Conservation (phyloP, 352 stramenopile genomes). For the Globisporangium heterothallicum region DNA sequence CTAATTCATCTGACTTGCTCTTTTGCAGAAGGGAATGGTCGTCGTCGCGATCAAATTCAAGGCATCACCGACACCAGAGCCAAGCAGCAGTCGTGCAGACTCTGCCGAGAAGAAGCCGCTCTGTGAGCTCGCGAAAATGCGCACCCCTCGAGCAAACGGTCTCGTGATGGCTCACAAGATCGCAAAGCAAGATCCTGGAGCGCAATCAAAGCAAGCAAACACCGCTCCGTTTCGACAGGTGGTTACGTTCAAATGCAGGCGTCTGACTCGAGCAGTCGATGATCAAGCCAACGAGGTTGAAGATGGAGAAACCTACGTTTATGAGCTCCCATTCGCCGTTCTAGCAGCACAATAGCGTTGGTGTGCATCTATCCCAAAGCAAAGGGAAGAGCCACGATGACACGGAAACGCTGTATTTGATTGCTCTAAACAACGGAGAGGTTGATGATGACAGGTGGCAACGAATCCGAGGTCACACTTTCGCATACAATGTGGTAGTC, state of each 20-base stretch:
- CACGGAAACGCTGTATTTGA: background rate
- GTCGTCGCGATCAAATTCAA: constrained; percentile 64
- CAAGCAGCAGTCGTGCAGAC: background rate
- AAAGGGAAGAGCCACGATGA: background rate
- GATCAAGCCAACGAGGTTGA: constrained; percentile 20
- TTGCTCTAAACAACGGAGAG: constrained; percentile 14
- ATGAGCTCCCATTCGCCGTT: constrained; percentile 44
- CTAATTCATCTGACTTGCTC: background rate
- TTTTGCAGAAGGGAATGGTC: constrained; percentile 64
- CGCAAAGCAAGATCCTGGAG: constrained; percentile 5
- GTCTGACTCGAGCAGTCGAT: constrained; percentile 22
- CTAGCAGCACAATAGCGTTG: constrained; percentile 16
- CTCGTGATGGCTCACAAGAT: background rate
- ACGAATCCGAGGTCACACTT: constrained; percentile 18
- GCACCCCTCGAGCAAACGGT: background rate
- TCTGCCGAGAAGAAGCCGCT: background rate
- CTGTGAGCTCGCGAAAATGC: background rate
- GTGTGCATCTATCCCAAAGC: no score
- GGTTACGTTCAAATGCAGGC: constrained; percentile 47
- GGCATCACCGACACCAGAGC: background rate
- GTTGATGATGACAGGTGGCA: constrained; percentile 13
- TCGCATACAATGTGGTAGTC: constrained; percentile 41
- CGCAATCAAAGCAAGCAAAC: background rate
- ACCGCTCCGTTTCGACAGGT: constrained; percentile 18
- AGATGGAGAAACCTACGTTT: constrained; percentile 30